Evolutionary conservation across 768 basidiomycete species (phyloP).

Genomic region (Russula emetica): DNA sequence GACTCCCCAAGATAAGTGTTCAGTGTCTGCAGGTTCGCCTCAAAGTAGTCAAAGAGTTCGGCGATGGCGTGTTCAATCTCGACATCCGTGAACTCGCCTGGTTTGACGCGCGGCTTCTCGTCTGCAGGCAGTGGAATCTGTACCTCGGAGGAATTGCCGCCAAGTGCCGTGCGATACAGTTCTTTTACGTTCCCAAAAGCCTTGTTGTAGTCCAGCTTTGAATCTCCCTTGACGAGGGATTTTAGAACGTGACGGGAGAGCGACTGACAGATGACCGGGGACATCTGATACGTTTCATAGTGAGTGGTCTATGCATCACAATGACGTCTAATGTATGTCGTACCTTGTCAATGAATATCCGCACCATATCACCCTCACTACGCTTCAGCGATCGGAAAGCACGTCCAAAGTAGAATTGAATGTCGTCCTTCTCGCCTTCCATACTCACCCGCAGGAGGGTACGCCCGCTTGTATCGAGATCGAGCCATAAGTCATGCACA

Average conservation of each 20-base stretch:
- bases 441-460: constrained; percentile 88
- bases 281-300: constrained; percentile 59
- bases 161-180: constrained; percentile 75
- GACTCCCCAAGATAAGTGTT: constrained; percentile 82
- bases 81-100: constrained; percentile 82
- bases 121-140: constrained; percentile 69
- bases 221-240: constrained; percentile 62
- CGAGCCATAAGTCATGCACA: constrained; percentile 88
- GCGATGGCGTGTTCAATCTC: constrained; percentile 92
- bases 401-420: constrained; percentile 94
- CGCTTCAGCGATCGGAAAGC: constrained; percentile 92
- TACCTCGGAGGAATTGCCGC: constrained; percentile 61
- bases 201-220: constrained; percentile 82
- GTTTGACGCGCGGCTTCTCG: constrained; percentile 74
- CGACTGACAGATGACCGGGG: constrained; percentile 85
- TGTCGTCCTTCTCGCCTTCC: constrained; percentile 99
- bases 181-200: constrained; percentile 78
- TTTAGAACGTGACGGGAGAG: constrained; percentile 74
- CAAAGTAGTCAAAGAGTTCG: constrained; percentile 93
- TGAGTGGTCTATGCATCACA: background rate
- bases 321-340: constrained; percentile 13
- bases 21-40: constrained; percentile 85
- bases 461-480: constrained; percentile 80
- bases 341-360: constrained; percentile 97
- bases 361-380: constrained; percentile 91